These are phyloP conservation scores for Penicillium brasilianum DNA, from an alignment of 2,329 filamentous ascomycete species.

Conservation along the genomic window DNA sequence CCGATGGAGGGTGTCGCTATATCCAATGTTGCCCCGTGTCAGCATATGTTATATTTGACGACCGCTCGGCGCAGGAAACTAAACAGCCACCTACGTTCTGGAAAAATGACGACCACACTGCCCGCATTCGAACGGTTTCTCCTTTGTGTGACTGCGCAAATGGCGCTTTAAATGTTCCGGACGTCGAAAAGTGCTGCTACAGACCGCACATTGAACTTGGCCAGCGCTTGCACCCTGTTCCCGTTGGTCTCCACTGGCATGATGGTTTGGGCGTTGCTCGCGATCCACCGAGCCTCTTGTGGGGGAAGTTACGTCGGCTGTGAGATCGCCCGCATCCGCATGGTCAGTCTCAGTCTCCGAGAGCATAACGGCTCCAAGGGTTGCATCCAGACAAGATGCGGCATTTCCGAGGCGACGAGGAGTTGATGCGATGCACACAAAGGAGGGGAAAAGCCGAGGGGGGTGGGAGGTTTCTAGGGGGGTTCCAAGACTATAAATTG, in stretches of 20 bases:
- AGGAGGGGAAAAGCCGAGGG: conserved; percentile 17
- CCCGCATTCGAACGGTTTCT: conserved; percentile 46
- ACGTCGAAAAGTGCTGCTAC: conserved; percentile 45
- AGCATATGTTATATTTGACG: neutral
- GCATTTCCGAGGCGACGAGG: conserved; percentile 17
- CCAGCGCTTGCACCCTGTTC: conserved; percentile 19
- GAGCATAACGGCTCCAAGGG: conserved; percentile 41
- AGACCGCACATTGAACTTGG: conserved; percentile 42
- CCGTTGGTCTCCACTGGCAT: conserved; percentile 12
- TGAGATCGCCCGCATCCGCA: conserved; percentile 29
- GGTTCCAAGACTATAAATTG: conserved; percentile 3
- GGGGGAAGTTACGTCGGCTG: neutral
- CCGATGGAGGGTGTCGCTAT: conserved; percentile 47
- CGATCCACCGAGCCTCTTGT: conserved; percentile 7
- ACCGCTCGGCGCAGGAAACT: neutral
- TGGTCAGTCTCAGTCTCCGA: conserved; percentile 31
- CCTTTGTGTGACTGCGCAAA: conserved; percentile 48
- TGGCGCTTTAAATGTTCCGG: conserved; percentile 51
- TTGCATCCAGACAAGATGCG: conserved; percentile 38
- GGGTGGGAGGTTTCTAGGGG: neutral
- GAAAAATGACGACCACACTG: conserved; percentile 51
- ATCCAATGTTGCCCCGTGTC: neutral
- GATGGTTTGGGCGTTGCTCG: conserved; percentile 12
- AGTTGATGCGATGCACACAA: conserved; percentile 7
- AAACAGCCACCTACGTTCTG: conserved; percentile 41